Base-by-base conservation (phyloP, 2,329 filamentous ascomycete genomes). In the Colletotrichum sidae region DNA sequence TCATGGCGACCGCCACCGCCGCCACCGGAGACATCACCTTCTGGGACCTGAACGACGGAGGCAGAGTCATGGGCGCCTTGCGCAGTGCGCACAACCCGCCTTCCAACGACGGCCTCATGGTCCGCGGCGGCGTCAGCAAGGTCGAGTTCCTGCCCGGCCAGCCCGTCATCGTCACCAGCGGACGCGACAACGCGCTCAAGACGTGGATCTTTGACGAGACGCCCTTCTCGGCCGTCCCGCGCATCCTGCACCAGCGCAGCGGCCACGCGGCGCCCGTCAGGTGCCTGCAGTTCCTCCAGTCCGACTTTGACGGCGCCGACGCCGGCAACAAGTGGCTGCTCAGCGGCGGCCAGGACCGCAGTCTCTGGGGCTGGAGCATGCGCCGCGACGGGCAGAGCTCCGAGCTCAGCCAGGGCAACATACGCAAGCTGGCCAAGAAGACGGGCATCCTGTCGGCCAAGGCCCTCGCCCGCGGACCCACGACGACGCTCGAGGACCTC, bases 201-300 rank as follows among this genome's bases (percentile, higher is more conserved):
- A 94, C 94, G 6, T 97, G 95, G 95, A 96, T 98, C 67, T 97
- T 97, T 71, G 95, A 98, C 73, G 91, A 96, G 76, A 90, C 90
- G 0, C 94, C 95, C 0, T 97, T 97, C 75, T 96, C 92, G 0
- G 90, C 94, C 0, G 85, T 94, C 10, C 96, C 96, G 2, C 88
- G 95, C 15, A 91, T 93, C 34, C 81, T 99, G 37, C 96, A 99
- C 77, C 88, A 88, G 3, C 87, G 96, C 69, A 94, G 92, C 70
- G 96, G 96, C 2, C 96, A 99, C 76, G 93, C 94, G 9, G 94
- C 91, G 3, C 90, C 94, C 0, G 89, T 98, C 58, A 94, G 90
- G 39, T 90, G 88, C 56, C 84, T 99, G 37, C 86, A 90, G 65
- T 99, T 98, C 78, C 79, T 98, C 34, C 95, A 95, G 1, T 89